Evolutionary conservation across 164 flowering plant genomes (phyloP).

Genomic region (Buxus sempervirens): DNA sequence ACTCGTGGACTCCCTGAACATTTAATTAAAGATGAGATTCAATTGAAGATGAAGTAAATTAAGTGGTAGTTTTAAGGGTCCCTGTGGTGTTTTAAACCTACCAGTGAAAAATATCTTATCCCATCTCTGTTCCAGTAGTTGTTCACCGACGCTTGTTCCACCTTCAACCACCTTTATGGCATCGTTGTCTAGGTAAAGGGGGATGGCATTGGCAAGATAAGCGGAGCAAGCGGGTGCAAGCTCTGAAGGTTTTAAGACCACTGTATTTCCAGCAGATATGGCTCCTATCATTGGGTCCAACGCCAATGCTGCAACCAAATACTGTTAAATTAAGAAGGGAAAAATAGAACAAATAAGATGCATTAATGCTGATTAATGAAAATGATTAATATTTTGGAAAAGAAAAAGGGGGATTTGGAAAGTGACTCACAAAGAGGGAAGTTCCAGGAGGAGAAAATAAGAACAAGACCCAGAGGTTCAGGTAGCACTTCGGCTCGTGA

Average conservation of each 20-base stretch:
- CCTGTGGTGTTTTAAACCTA: too few species aligned
- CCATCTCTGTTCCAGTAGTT: conserved; percentile 64
- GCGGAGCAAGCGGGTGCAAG: conserved; percentile 60
- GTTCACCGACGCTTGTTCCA: conserved; percentile 36
- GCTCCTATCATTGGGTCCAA: conserved; percentile 91
- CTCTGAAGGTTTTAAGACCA: conserved; percentile 83
- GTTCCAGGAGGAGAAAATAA: conserved; percentile 76
- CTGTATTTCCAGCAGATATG: conserved; percentile 78
- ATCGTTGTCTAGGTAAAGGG: conserved; percentile 55
- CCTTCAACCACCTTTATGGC: conserved; percentile 72
- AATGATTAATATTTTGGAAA: neutral
- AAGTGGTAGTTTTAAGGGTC: neutral
- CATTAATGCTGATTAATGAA: too few species aligned
- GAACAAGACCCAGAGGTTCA: conserved; percentile 82
- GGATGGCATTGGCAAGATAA: conserved; percentile 50
- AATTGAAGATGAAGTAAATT: neutral
- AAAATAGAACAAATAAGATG: too few species aligned
- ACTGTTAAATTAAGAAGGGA: neutral
- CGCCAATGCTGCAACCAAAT: conserved; percentile 44
- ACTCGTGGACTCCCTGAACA: conserved; percentile 64
- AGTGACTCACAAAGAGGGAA: conserved; percentile 68
- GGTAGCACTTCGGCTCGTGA: conserved; percentile 58
- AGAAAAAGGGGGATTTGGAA: neutral
- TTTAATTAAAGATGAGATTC: neutral
- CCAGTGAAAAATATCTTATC: conserved; percentile 97